These are phyloP conservation scores for Albatrellus ellisii DNA, from an alignment of 768 basidiomycete genomes.

Conservation along the genomic window DNA sequence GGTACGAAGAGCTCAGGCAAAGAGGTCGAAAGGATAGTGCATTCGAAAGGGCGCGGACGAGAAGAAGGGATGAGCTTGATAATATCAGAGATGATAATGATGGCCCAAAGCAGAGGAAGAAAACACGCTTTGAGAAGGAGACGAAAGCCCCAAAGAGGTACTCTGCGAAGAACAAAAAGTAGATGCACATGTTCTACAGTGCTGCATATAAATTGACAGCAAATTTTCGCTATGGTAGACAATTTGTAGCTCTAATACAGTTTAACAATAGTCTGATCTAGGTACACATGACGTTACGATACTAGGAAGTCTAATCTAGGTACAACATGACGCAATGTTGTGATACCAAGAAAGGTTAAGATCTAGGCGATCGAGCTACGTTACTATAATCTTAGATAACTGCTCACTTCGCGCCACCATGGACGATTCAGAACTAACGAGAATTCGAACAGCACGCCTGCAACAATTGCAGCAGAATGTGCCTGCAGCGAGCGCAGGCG, in stretches of 20 bases:
- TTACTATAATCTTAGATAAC: too few species aligned
- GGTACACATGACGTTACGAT: too few species aligned
- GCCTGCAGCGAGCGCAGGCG: constrained; percentile 16
- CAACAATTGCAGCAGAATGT: constrained; percentile 24
- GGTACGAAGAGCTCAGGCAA: constrained; percentile 70
- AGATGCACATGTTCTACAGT: constrained; percentile 1
- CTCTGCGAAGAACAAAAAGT: constrained; percentile 11
- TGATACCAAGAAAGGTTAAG: too few species aligned
- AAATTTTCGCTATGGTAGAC: too few species aligned
- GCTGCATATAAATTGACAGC: too few species aligned
- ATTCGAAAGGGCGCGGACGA: constrained; percentile 42
- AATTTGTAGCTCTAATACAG: too few species aligned
- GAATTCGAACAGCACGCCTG: constrained; percentile 30
- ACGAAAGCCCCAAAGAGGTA: constrained; percentile 23
- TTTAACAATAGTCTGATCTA: too few species aligned
- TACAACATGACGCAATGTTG: too few species aligned
- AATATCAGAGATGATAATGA: constrained; percentile 19
- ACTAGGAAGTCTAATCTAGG: too few species aligned
- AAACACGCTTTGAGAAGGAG: constrained; percentile 31
- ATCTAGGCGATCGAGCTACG: too few species aligned
- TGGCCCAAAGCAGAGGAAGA: constrained; percentile 24
- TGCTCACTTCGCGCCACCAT: too few species aligned
- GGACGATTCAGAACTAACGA: constrained; percentile 29
- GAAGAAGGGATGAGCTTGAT: constrained; percentile 20
- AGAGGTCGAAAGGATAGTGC: constrained; percentile 50